These are phyloP conservation scores for Lipomyces spencermartinsiae DNA, from an alignment of 805 yeast species.

Conservation along the genomic window DNA sequence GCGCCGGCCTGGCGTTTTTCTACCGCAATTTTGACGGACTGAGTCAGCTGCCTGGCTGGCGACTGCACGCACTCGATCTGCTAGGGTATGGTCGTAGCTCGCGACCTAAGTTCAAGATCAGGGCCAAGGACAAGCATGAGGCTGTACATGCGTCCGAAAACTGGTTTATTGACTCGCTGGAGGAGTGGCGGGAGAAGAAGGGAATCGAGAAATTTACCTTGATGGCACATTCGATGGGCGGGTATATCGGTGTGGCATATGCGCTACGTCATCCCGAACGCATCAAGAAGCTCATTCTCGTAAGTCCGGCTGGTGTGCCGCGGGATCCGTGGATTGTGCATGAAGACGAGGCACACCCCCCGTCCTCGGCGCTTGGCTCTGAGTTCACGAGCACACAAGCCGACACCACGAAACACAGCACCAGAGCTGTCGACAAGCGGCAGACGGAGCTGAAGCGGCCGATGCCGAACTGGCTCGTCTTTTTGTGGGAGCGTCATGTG, in stretches of 20 bases:
- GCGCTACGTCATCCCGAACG: slow-evolving; percentile 65
- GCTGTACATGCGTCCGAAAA: slow-evolving; percentile 59
- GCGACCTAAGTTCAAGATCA: slow-evolving; percentile 64
- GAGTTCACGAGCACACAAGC: slow-evolving; percentile 29
- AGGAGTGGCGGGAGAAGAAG: slow-evolving; percentile 63
- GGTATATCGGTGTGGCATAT: slow-evolving; percentile 74
- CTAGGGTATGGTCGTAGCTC: slow-evolving; percentile 92
- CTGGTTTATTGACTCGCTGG: slow-evolving; percentile 70
- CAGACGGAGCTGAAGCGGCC: slow-evolving; percentile 45
- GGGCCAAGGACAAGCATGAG: slow-evolving; percentile 44
- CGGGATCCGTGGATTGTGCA: slow-evolving; percentile 40
- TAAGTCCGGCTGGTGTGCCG: slow-evolving; percentile 88
- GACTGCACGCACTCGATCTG: slow-evolving; percentile 83
- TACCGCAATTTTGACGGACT: slow-evolving; percentile 69
- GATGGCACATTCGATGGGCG: slow-evolving; percentile 93
- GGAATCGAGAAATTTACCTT: slow-evolving; percentile 60
- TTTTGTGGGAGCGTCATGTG: slow-evolving; percentile 83
- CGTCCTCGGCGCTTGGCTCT: slow-evolving; percentile 18
- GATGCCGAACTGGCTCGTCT: slow-evolving; percentile 78
- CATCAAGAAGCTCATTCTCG: slow-evolving; percentile 72
- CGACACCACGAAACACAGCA: slow-evolving; percentile 29
- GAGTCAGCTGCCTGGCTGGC: slow-evolving; percentile 56
- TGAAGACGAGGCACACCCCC: slow-evolving; percentile 21
- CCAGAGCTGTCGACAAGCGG: slow-evolving; percentile 26
- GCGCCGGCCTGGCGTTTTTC: slow-evolving; percentile 86